Evolutionary conservation across 2,329 filamentous ascomycete species (phyloP).

Genomic region (Microsporum audouinii): DNA sequence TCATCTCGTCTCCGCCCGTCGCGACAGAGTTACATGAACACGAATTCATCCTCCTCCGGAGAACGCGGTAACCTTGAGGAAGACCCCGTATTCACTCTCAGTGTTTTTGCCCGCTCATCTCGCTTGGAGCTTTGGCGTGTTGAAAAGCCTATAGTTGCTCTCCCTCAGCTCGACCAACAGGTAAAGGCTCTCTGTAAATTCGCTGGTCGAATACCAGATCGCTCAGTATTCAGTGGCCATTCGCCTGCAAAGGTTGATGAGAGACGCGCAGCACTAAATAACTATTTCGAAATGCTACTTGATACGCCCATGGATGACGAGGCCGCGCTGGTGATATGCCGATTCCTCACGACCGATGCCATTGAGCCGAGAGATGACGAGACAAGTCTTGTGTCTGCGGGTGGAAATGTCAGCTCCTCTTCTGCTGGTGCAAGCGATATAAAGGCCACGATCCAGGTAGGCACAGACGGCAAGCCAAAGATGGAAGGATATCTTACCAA

Average conservation of each 20-base stretch:
- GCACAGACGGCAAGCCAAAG: constrained; percentile 54
- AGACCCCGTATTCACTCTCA: constrained; percentile 86
- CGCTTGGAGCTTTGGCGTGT: constrained; percentile 78
- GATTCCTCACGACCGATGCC: constrained; percentile 63
- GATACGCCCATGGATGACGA: constrained; percentile 69
- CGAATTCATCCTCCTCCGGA: constrained; percentile 42
- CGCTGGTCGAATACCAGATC: constrained; percentile 61
- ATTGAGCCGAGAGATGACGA: constrained; percentile 46
- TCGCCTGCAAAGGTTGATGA: constrained; percentile 89
- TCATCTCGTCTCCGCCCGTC: constrained; percentile 94
- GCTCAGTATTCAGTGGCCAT: constrained; percentile 78
- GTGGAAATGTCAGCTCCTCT: constrained; percentile 17
- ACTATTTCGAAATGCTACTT: constrained; percentile 74
- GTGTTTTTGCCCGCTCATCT: constrained; percentile 61
- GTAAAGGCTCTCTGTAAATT: constrained; percentile 65
- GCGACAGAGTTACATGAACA: constrained; percentile 66
- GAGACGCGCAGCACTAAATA: constrained; percentile 65
- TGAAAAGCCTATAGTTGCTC: constrained; percentile 76
- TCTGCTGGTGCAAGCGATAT: background rate
- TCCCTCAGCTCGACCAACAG: constrained; percentile 70
- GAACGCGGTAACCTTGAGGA: constrained; percentile 47
- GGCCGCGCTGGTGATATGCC: constrained; percentile 71
- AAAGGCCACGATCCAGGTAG: constrained; percentile 30
- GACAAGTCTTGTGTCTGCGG: constrained; percentile 36
- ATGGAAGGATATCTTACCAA: constrained; percentile 92